Base-by-base conservation (phyloP, 352 stramenopile species). In the Elongisporangium senticosum region DNA sequence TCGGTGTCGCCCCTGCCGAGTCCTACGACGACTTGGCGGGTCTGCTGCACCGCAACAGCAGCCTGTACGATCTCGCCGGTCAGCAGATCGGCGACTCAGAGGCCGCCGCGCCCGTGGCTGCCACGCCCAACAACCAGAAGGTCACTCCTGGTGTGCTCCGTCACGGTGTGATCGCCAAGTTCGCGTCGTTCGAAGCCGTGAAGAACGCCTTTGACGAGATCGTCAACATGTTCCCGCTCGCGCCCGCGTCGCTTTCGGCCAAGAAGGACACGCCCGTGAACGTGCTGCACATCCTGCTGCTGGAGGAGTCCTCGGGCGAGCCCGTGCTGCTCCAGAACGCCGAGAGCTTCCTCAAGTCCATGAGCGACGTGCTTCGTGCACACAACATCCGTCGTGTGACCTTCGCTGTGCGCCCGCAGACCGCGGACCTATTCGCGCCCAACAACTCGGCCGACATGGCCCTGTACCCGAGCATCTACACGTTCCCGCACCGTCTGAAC, bases 341-440 rank as follows among this genome's bases (percentile, higher is more conserved):
- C 14, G 74, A 93, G 61, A 37, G 54, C 5, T 90, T 87, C 60
- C 79, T 95, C 19, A 87, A 86, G 61, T 73, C 77, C 13, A 62
- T 87, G 57, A 71, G 80, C 33, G 62, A 75, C 17, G 68, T 77
- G 21, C 63, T 95, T 22, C 76, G 75, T 49, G 59, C 63, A 40
- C 82, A 89, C 77, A 89, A 91, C 64, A 89, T 97, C 50, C 88
- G 88, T 50, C 88, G 89, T 40, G 83, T 96, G 58, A 96, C 88
- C 51, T 96, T 97, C 59, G 86, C 84, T 3, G 80, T 93, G 37
- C 82, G 85, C 39, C 80, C 86, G 19, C 78, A 83, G 62, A 65
- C 71, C 55, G 63, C 71, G 26, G 54, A 73, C 56, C 49, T 67
- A 20, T 64, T 77, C 19, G 66, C 74, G 21, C 59, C 58, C 6